phyloP scores from a whole-genome alignment of 2,329 filamentous ascomycete genomes.

The Catunica adiposa region DNA sequence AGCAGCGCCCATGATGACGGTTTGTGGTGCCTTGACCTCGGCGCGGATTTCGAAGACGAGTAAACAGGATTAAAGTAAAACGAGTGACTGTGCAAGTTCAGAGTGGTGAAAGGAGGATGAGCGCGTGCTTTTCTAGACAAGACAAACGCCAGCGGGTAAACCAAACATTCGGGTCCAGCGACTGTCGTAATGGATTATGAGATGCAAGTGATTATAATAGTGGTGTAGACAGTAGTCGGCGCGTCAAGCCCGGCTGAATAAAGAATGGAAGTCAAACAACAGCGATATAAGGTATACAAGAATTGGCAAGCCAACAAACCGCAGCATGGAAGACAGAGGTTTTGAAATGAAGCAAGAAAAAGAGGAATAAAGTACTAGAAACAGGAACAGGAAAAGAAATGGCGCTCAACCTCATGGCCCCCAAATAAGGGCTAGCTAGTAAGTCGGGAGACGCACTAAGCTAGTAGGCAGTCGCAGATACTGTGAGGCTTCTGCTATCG shows the following conservation, averaged over 20 bases:
- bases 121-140: too few species aligned
- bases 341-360: constrained; percentile 4
- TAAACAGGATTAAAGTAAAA: constrained; percentile 1
- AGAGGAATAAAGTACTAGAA: not conserved
- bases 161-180: too few species aligned
- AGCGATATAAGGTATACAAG: not conserved
- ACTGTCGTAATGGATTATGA: too few species aligned
- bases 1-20: not conserved
- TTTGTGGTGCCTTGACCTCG: not conserved
- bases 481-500: not conserved
- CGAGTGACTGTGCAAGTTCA: not conserved
- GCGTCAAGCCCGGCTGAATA: not conserved
- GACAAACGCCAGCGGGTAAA: too few species aligned
- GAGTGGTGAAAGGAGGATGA: too few species aligned
- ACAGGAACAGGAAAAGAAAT: constrained; percentile 1
- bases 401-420: constrained; percentile 1
- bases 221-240: not conserved
- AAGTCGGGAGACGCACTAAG: constrained; percentile 4
- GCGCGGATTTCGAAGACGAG: constrained; percentile 1
- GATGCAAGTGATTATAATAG: not conserved
- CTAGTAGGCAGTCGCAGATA: not conserved
- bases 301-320: not conserved
- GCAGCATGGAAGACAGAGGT: not conserved
- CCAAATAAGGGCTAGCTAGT: constrained; percentile 3
- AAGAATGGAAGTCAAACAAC: not conserved